Percentiles rank a stretch among this genome's conserved stretches.
Conservation (phyloP, 352 stramenopile species). For the Globisporangium middletonii region DNA sequence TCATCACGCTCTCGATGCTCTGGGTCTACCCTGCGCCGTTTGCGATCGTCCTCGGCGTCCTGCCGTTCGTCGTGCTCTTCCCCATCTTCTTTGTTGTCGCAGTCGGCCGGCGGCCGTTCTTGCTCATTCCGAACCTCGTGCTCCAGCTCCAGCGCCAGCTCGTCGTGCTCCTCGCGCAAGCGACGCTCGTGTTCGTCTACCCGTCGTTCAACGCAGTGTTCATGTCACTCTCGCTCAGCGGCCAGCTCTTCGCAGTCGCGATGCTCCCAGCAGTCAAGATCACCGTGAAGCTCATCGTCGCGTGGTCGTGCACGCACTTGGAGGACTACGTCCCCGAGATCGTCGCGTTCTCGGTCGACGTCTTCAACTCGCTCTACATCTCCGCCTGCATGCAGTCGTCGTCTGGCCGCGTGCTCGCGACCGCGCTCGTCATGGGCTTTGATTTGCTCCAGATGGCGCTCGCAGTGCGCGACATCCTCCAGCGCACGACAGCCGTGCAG, state of each 20-base stretch:
- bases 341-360: slow-evolving; percentile 29
- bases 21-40: slow-evolving; percentile 42
- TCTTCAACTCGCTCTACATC: slow-evolving; percentile 35
- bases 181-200: slow-evolving; percentile 28
- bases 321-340: slow-evolving; percentile 27
- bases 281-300: slow-evolving; percentile 29
- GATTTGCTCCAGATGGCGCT: not conserved
- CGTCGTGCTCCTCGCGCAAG: slow-evolving; percentile 15
- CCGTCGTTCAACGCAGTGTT: slow-evolving; percentile 27
- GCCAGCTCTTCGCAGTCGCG: slow-evolving; percentile 17
- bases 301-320: slow-evolving; percentile 12
- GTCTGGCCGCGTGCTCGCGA: slow-evolving; percentile 1
- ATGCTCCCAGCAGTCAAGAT: slow-evolving; percentile 22
- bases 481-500: not conserved
- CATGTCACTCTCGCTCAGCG: slow-evolving; percentile 1
- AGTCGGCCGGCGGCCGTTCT: not conserved
- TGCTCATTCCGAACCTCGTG: slow-evolving; percentile 8
- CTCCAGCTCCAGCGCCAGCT: slow-evolving; percentile 16
- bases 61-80: slow-evolving; percentile 17
- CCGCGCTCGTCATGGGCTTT: slow-evolving; percentile 1
- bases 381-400: slow-evolving; percentile 13
- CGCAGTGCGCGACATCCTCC: not conserved
- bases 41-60: slow-evolving; percentile 14
- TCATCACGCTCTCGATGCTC: slow-evolving; percentile 15
- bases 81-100: slow-evolving; percentile 12